Conservation (phyloP, 305 asterid genomes). For the Fraxinus greggii region DNA sequence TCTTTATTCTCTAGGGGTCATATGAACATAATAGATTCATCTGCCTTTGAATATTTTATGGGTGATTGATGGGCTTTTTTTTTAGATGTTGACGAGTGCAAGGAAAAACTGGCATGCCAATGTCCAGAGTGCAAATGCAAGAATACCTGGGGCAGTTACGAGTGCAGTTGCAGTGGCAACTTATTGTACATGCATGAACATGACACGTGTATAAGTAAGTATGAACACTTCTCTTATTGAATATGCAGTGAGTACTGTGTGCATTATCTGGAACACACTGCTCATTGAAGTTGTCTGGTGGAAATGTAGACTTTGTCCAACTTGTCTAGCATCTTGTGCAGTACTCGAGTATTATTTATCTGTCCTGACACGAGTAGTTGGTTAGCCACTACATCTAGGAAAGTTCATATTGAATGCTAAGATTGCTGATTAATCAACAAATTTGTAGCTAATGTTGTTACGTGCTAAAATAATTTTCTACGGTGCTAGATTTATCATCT, state of each 20-base stretch:
- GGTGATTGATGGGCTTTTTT: slow-evolving; percentile 18
- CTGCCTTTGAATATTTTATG: slow-evolving; percentile 6
- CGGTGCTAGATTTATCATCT: not conserved
- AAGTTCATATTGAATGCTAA: not conserved
- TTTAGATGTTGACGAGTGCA: slow-evolving; percentile 88
- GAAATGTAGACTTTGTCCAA: not conserved
- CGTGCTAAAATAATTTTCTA: not conserved
- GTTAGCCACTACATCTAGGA: not conserved
- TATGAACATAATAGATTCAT: slow-evolving; percentile 10
- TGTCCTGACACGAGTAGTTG: not conserved
- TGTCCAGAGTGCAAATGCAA: slow-evolving; percentile 91
- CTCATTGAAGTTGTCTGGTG: slow-evolving; percentile 4
- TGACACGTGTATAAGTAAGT: slow-evolving; percentile 85
- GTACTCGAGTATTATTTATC: not conserved
- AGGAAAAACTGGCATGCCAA: slow-evolving; percentile 77
- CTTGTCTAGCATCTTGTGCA: not conserved
- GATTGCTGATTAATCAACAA: not conserved
- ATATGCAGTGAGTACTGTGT: slow-evolving; percentile 22
- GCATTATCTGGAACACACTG: not conserved
- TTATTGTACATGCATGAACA: slow-evolving; percentile 82
- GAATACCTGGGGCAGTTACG: slow-evolving; percentile 95
- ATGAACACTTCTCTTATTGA: not conserved
- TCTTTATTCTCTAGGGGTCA: not conserved
- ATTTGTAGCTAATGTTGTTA: not conserved
- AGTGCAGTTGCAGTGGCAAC: slow-evolving; percentile 79